Conservation (phyloP, 495 filamentous ascomycete genomes). For the Antarctomyces pellizariae region DNA sequence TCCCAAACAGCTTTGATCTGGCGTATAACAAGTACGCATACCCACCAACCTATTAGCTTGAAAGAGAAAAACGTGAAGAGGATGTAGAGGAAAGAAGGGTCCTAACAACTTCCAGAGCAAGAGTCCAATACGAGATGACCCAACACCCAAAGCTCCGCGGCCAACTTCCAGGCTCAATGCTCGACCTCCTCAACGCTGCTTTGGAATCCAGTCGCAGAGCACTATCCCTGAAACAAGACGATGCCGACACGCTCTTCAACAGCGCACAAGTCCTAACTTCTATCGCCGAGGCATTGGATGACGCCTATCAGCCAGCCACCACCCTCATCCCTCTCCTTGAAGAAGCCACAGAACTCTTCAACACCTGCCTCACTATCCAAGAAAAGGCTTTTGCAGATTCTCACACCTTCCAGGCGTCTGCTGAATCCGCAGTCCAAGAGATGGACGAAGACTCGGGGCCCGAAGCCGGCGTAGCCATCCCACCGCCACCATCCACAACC, state of each 20-base stretch:
- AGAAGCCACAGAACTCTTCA: conserved; percentile 38
- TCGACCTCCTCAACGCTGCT: conserved; percentile 28
- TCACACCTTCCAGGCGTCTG: conserved; percentile 9
- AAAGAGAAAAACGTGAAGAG: conserved; percentile 5
- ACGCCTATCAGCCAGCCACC: conserved; percentile 21
- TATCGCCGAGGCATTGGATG: conserved; percentile 31
- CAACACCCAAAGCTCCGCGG: conserved; percentile 31
- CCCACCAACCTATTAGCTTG: neutral
- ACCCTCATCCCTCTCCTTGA: conserved; percentile 24
- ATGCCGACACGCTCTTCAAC: conserved; percentile 21
- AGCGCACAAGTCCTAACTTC: conserved; percentile 34
- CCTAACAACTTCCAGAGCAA: conserved; percentile 21
- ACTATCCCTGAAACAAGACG: conserved; percentile 30
- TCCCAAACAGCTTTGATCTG: conserved; percentile 37
- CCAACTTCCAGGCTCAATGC: conserved; percentile 25
- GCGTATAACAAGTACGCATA: conserved; percentile 45
- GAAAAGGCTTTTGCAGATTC: conserved; percentile 29
- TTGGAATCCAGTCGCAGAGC: conserved; percentile 37
- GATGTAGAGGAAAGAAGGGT: too few species aligned
- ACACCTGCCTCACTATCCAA: conserved; percentile 34
- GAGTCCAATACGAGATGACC: conserved; percentile 39
- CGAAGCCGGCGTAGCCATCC: conserved; percentile 3
- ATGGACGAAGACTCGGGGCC: too few species aligned
- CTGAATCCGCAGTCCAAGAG: too few species aligned
- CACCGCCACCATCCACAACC: too few species aligned